A percentile compares a stretch with the other conserved stretches of the same genome.
These are phyloP conservation scores for Phytopythium boreale DNA, from an alignment of 352 stramenopile genomes.

Conservation along the genomic window DNA sequence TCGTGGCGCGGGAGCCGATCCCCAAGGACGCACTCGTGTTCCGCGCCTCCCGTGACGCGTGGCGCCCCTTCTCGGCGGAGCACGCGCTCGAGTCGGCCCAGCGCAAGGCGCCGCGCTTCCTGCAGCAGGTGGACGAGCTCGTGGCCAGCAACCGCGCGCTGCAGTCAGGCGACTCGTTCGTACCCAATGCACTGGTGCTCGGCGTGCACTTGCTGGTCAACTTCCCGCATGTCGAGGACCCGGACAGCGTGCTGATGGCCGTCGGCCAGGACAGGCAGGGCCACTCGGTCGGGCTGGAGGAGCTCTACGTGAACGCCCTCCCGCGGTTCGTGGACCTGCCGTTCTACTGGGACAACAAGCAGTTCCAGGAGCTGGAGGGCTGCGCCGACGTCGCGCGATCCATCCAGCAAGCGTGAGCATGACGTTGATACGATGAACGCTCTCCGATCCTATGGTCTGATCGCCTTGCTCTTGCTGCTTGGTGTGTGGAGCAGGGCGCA, in stretches of 20 bases:
- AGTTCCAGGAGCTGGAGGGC: slow-evolving; percentile 59
- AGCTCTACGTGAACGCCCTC: slow-evolving; percentile 60
- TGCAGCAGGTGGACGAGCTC: slow-evolving; percentile 52
- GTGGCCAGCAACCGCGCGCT: slow-evolving; percentile 30
- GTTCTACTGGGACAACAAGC: slow-evolving; percentile 61
- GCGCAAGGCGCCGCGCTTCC: slow-evolving; percentile 59
- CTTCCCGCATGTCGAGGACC: slow-evolving; percentile 31
- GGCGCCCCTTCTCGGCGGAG: slow-evolving; percentile 77
- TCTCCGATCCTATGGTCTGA: too few relatives aligned
- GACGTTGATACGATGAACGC: background rate
- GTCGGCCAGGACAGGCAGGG: slow-evolving; percentile 12
- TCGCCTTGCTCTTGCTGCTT: background rate
- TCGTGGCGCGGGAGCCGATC: slow-evolving; percentile 53
- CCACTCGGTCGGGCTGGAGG: slow-evolving; percentile 22
- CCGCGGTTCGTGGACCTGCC: slow-evolving; percentile 59
- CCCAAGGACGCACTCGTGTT: slow-evolving; percentile 64
- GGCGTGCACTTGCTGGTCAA: slow-evolving; percentile 66
- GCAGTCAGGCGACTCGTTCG: slow-evolving; percentile 31
- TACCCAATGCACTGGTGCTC: slow-evolving; percentile 65
- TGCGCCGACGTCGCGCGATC: slow-evolving; percentile 54
- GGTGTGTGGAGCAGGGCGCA: slow-evolving; percentile 26
- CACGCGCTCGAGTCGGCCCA: slow-evolving; percentile 55
- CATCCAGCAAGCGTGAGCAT: slow-evolving; percentile 57
- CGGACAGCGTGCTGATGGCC: slow-evolving; percentile 10
- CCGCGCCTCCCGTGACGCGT: slow-evolving; percentile 47